Base-by-base conservation (phyloP, 176 grass and related monocot species). In the Aegilops umbellulata region DNA sequence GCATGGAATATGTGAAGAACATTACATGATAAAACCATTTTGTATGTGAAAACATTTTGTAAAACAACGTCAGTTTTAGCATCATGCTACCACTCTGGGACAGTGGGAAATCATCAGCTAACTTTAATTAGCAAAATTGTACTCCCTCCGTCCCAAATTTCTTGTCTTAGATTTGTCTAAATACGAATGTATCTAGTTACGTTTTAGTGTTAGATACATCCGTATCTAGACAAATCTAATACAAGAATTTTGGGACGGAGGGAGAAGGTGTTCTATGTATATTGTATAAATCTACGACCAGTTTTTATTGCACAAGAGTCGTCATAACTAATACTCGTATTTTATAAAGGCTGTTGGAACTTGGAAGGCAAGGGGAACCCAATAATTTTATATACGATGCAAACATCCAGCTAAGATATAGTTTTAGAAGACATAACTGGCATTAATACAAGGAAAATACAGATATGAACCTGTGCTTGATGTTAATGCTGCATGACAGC, bases 401-500 rank as follows among this genome's bases (percentile, higher is more conserved):
- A 72, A 71, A 58, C 49, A 83, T 83, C 75, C 25, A 76, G 67
- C 15, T 66, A n/a, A 5, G 34, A 8, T 64, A 63, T 22, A 34
- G 38, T 61, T 68, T 36, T 24, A 68, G 35, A 74, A 34, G 19
- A 65, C 61, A 22, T 36, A 6, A 3, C 55, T 49, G 35, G 66
- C 31, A 44, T 69, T 60, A 49, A 22, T n/a, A 53, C 20, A 63
- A 16, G 35, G 49, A 79, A 83, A 67, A 30, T 27, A 74, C 6
- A 42, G 35, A 69, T 20, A 58, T 20, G 32, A 78, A 99, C 97
- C 97, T 99, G 92, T 99, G 97, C 67, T 91, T 99, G 85, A 99
- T 94, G 88, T 99, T 93, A 72, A 99, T 96, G 76, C 90, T 95
- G 85, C 97, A 99, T 65, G 83, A 82, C 27, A 96, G 49, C 84